Conservation (phyloP, 2,329 filamentous ascomycete species). For the Cladobotryum protrusum region DNA sequence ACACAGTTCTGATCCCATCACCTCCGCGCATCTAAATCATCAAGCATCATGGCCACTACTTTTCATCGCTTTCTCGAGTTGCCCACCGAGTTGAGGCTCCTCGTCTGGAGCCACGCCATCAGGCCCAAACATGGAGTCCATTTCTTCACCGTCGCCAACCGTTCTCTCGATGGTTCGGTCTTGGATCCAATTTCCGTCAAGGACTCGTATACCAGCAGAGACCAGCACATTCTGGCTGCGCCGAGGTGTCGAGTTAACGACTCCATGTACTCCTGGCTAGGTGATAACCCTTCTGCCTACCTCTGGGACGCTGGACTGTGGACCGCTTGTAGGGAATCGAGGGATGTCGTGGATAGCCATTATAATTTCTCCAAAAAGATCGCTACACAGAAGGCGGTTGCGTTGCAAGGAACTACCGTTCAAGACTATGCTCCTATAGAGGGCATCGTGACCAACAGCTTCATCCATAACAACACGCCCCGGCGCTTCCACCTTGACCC, state of each 20-base stretch:
- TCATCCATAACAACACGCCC: neutral
- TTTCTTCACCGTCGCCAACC: neutral
- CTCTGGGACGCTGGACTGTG: neutral
- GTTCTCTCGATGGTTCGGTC: neutral
- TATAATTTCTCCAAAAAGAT: neutral
- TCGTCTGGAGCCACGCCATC: neutral
- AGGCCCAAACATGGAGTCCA: neutral
- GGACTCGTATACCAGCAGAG: too few relatives aligned
- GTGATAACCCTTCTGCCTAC: neutral
- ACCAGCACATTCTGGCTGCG: too few relatives aligned
- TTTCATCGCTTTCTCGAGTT: neutral
- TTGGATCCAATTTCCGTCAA: too few relatives aligned
- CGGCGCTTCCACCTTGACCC: constrained; percentile 1
- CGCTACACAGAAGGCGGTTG: too few relatives aligned
- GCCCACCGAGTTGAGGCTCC: neutral
- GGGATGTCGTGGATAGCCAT: neutral
- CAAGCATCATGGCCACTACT: neutral
- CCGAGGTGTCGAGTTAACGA: too few relatives aligned
- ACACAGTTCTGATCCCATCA: too few relatives aligned
- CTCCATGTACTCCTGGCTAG: too few relatives aligned
- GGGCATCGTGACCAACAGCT: neutral
- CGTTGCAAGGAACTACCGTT: neutral
- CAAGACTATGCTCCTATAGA: neutral
- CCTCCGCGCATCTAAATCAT: too few relatives aligned
- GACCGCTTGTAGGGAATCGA: neutral